Evolutionary conservation across 495 filamentous ascomycete species (phyloP).

Genomic region (Filosporella fistucella): DNA sequence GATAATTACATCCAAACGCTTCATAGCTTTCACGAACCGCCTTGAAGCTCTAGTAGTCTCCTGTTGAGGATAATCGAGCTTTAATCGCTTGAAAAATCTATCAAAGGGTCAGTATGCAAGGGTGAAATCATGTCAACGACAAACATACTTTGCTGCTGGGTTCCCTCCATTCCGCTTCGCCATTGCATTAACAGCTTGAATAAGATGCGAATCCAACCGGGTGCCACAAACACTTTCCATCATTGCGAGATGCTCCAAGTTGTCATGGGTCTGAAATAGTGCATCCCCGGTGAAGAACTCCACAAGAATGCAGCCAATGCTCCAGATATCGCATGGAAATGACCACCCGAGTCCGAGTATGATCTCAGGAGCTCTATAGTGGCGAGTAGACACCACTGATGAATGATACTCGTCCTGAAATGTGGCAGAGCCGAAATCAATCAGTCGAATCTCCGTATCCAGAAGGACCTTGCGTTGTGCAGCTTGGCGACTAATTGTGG

Average conservation of each 20-base stretch:
- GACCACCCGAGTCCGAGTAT: slow-evolving; percentile 97
- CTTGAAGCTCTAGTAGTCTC: slow-evolving; percentile 86
- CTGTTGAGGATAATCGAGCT: slow-evolving; percentile 80
- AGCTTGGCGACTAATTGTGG: slow-evolving; percentile 67
- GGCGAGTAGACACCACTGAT: slow-evolving; percentile 91
- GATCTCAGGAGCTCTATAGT: slow-evolving; percentile 96
- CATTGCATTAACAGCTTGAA: slow-evolving; percentile 66
- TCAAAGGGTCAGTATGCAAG: slow-evolving; percentile 21
- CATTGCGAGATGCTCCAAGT: slow-evolving; percentile 98
- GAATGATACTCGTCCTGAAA: slow-evolving; percentile 99
- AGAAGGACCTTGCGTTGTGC: slow-evolving; percentile 83
- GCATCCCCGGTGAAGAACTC: slow-evolving; percentile 98
- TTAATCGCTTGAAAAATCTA: slow-evolving; percentile 81
- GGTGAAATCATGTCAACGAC: not conserved
- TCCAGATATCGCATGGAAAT: slow-evolving; percentile 98
- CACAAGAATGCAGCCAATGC: slow-evolving; percentile 97
- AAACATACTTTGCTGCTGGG: slow-evolving; percentile 73
- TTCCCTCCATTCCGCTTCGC: slow-evolving; percentile 63
- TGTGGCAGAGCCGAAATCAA: slow-evolving; percentile 96
- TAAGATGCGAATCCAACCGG: slow-evolving; percentile 68
- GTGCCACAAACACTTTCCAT: slow-evolving; percentile 87
- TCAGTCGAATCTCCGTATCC: slow-evolving; percentile 93
- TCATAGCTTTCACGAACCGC: slow-evolving; percentile 96
- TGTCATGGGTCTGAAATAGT: slow-evolving; percentile 96
- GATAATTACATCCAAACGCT: slow-evolving; percentile 74